Conservation (phyloP, 169 alveolate genomes). For the Babesia ovata region DNA sequence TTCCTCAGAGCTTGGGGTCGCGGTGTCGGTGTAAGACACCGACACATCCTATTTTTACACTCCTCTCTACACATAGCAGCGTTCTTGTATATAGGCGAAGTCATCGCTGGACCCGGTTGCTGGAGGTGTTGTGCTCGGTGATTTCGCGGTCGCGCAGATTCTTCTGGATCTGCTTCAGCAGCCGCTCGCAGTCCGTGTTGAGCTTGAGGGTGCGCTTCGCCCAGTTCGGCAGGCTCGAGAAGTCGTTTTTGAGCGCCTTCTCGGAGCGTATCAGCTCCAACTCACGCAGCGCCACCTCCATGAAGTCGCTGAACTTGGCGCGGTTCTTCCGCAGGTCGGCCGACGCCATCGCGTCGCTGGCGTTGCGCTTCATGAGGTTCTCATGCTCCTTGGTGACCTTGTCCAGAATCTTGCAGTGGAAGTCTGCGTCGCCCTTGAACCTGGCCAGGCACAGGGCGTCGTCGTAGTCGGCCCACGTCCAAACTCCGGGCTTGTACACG, state of each 20-base stretch:
- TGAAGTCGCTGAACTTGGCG: slow-evolving; percentile 35
- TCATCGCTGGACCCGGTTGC: slow-evolving; percentile 19
- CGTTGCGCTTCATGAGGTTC: slow-evolving; percentile 13
- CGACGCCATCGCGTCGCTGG: slow-evolving; percentile 39
- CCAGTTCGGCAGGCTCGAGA: slow-evolving; percentile 61
- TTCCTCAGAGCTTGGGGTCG: too few species aligned
- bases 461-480: slow-evolving; percentile 69
- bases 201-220: slow-evolving; percentile 43
- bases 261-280: slow-evolving; percentile 1
- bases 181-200: slow-evolving; percentile 39
- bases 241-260: slow-evolving; percentile 35
- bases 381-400: slow-evolving; percentile 29
- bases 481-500: slow-evolving; percentile 62
- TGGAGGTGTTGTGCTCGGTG: slow-evolving; percentile 35
- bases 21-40: too few species aligned
- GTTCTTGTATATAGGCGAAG: not conserved
- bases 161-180: slow-evolving; percentile 47
- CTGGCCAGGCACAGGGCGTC: slow-evolving; percentile 63
- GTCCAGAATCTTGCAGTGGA: slow-evolving; percentile 38
- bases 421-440: slow-evolving; percentile 18
- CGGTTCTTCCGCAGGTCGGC: slow-evolving; percentile 47
- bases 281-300: slow-evolving; percentile 26
- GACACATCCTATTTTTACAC: not conserved
- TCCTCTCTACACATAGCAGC: not conserved
- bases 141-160: slow-evolving; percentile 43